These are phyloP conservation scores for Entomophthora muscae DNA, from an alignment of 371 early-diverging fungal genomes.

Conservation along the genomic window DNA sequence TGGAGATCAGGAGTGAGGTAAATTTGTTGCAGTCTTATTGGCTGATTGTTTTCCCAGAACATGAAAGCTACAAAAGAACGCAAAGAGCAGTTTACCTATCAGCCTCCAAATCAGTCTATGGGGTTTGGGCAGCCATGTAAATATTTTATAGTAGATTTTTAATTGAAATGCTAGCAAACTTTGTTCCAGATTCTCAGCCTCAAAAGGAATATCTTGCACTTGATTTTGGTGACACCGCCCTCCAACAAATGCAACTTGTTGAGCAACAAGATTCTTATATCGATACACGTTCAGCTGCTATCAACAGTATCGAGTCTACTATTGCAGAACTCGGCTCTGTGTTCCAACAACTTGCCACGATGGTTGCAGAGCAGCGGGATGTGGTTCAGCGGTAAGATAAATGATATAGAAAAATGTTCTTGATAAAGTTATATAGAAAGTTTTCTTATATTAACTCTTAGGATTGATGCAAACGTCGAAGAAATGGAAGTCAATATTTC, in stretches of 20 bases:
- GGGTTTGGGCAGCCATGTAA: no score
- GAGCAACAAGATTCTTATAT: constrained; percentile 35
- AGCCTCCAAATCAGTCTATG: background rate
- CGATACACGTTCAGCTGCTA: constrained; percentile 71
- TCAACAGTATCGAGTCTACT: constrained; percentile 88
- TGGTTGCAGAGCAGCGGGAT: constrained; percentile 91
- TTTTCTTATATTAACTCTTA: constrained; percentile 9
- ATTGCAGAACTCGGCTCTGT: constrained; percentile 93
- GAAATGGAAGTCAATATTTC: constrained; percentile 81
- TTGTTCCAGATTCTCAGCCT: constrained; percentile 11
- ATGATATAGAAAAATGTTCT: background rate
- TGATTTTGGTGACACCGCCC: constrained; percentile 17
- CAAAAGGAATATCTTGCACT: constrained; percentile 19
- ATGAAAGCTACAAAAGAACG: constrained; percentile 57
- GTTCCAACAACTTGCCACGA: constrained; percentile 80
- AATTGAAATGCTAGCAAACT: background rate
- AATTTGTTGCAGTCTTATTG: background rate
- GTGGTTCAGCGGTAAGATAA: constrained; percentile 57
- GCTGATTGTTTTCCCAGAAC: constrained; percentile 19
- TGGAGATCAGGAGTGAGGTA: constrained; percentile 79
- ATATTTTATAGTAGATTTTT: no score
- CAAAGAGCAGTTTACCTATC: constrained; percentile 25
- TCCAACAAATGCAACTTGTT: constrained; percentile 17
- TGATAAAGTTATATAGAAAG: background rate
- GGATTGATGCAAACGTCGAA: constrained; percentile 90